These are phyloP conservation scores for Venturia carpophila DNA, from an alignment of 2,329 filamentous ascomycete species.

Conservation along the genomic window DNA sequence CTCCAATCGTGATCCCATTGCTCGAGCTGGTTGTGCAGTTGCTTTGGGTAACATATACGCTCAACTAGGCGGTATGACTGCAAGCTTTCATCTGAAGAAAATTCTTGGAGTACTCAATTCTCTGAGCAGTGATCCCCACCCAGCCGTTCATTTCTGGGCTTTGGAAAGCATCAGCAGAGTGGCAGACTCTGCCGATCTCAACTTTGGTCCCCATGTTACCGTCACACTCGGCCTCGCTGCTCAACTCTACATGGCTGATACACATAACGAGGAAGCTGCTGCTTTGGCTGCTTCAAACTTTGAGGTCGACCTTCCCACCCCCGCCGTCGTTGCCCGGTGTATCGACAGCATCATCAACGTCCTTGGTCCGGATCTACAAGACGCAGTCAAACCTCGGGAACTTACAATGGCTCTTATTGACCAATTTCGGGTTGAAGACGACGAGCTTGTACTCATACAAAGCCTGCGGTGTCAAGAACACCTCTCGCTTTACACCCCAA, in stretches of 20 bases:
- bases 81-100: conserved; percentile 90
- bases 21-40: conserved; percentile 88
- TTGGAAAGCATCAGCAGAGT: conserved; percentile 79
- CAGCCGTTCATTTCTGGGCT: conserved; percentile 93
- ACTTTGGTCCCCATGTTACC: conserved; percentile 83
- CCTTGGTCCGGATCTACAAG: conserved; percentile 87
- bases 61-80: conserved; percentile 95
- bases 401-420: conserved; percentile 80
- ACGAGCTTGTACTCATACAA: conserved; percentile 62
- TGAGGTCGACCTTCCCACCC: conserved; percentile 75
- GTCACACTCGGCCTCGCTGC: conserved; percentile 89
- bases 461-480: conserved; percentile 82
- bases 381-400: conserved; percentile 83
- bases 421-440: conserved; percentile 71
- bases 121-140: conserved; percentile 88
- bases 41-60: conserved; percentile 89
- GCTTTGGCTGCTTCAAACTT: conserved; percentile 81
- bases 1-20: conserved; percentile 83
- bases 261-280: conserved; percentile 76
- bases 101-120: conserved; percentile 99
- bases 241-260: conserved; percentile 84
- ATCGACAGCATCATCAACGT: conserved; percentile 97
- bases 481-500: conserved; percentile 82
- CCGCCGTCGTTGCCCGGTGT: conserved; percentile 75
- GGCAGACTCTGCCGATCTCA: conserved; percentile 84